Conservation (phyloP, 805 yeast genomes). For the Saccharomycopsis capsularis region DNA sequence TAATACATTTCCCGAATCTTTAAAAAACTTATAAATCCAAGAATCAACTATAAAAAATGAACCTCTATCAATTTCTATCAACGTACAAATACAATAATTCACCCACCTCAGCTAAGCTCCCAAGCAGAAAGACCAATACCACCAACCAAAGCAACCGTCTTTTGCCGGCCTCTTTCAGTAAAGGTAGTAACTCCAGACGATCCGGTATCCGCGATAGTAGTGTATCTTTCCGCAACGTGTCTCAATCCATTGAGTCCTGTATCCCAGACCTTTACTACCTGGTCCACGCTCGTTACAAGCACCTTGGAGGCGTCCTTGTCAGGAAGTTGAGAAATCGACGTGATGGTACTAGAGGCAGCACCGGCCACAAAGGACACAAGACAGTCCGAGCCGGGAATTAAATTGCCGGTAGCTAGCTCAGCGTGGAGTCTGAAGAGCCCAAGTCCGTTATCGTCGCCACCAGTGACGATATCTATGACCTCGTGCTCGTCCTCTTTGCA, state of each 20-base stretch:
- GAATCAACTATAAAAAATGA: too few species aligned
- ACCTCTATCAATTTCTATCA: too few species aligned
- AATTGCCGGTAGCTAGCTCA: slow-evolving; percentile 14
- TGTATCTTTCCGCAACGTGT: slow-evolving; percentile 42
- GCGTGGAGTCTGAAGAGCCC: slow-evolving; percentile 32
- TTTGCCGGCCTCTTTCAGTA: too few species aligned
- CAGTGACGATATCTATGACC: slow-evolving; percentile 46
- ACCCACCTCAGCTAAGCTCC: slow-evolving; percentile 23
- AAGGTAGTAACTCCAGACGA: slow-evolving; percentile 41
- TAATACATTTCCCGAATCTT: too few species aligned
- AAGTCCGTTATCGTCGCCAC: slow-evolving; percentile 90
- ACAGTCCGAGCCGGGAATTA: slow-evolving; percentile 27
- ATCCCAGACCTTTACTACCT: slow-evolving; percentile 62
- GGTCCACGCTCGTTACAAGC: slow-evolving; percentile 78
- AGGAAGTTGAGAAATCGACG: slow-evolving; percentile 43
- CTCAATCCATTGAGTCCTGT: slow-evolving; percentile 28
- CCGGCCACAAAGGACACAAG: slow-evolving; percentile 26
- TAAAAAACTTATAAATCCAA: too few species aligned
- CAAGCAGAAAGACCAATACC: slow-evolving; percentile 76
- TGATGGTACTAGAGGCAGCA: slow-evolving; percentile 86
- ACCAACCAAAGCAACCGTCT: slow-evolving; percentile 42
- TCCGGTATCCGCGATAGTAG: slow-evolving; percentile 90
- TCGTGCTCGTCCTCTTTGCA: slow-evolving; percentile 5
- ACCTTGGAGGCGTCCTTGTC: slow-evolving; percentile 27
- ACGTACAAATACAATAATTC: too few species aligned